A percentile compares a stretch with the other conserved stretches of the same genome.
Conservation (phyloP, 176 grass and related monocot species). For the Triticum timopheevii region DNA sequence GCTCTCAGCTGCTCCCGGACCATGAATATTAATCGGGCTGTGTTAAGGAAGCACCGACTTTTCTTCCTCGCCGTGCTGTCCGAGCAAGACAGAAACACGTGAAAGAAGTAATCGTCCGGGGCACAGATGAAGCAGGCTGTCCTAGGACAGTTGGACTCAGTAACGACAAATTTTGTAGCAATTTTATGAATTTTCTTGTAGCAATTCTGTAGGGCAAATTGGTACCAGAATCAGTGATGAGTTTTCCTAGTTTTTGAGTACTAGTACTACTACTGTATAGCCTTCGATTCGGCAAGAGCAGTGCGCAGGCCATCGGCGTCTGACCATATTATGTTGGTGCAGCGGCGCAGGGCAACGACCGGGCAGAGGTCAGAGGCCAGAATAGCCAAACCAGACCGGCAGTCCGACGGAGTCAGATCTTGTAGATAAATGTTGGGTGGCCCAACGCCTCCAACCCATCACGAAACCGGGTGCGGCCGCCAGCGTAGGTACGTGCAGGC, state of each 20-base stretch:
- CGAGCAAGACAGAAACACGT: not conserved
- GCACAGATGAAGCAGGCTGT: not conserved
- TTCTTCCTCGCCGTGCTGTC: not conserved
- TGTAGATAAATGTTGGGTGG: constrained; percentile 14
- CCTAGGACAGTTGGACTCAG: not conserved
- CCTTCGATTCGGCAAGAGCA: not conserved
- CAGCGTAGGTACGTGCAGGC: not conserved
- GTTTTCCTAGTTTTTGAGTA: no score
- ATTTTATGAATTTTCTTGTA: no score
- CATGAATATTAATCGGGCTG: not conserved
- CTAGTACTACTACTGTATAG: not conserved
- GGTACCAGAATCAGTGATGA: no score
- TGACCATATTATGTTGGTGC: no score
- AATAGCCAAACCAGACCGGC: not conserved
- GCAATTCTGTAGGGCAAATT: no score
- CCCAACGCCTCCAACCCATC: constrained; percentile 20
- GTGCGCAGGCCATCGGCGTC: not conserved
- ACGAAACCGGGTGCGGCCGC: not conserved
- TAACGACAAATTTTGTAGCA: no score
- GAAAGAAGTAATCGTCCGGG: not conserved
- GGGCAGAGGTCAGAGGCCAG: not conserved
- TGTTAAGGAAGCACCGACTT: not conserved
- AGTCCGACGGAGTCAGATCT: not conserved
- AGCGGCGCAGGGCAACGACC: not conserved
- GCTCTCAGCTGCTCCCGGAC: not conserved